Evolutionary conservation across 345 rosid genomes (phyloP), one percentile per base, ranked within the genome.

Genomic region (Brassica cretica): DNA sequence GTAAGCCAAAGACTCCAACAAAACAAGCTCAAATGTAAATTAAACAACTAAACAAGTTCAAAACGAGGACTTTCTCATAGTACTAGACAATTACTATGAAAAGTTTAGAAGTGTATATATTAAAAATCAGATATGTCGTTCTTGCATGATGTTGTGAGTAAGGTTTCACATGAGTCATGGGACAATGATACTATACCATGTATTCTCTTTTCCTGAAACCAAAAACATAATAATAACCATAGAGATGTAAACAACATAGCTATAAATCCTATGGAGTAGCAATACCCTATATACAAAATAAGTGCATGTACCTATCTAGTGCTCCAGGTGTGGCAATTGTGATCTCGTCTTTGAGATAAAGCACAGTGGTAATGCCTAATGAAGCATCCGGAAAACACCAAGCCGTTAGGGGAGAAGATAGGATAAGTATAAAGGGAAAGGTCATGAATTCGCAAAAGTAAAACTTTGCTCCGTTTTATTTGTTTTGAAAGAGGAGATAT

Each of bases 241-340:
- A 46, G 16, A 6, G 55, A 51, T 51, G 58, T 51, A 51, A 15
- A 46, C 16, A 46, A 51, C 58, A 51, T 51, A n/a, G 58, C 60
- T 53, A 15, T 53, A 53, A 53, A 9, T 21, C 8, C 24, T 53
- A 44, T 3, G 61, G 39, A 72, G 39, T 18, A 41, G 1, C 8
- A 58, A 33, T 64, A 68, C 2, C 3, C 1, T 56, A 19, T 19
- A 56, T 14, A 46, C n/a, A 15, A 46, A 46, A 46, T 46, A 46
- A 5, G 55, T 46, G 80, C 25, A 73, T 71, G 39, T 69, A 95
- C 97, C 99, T 89, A 74, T 90, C 90, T 25, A 86, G 93, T 61
- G 97, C 97, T 72, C 97, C 93, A 71, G 94, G 96, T 25, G 96
- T 95, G 30, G 92, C 93, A 77, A 93, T 81, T 72, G 96, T 90